These are phyloP conservation scores for Sinapis alba DNA, from an alignment of 441 rosid species.

Conservation along the genomic window DNA sequence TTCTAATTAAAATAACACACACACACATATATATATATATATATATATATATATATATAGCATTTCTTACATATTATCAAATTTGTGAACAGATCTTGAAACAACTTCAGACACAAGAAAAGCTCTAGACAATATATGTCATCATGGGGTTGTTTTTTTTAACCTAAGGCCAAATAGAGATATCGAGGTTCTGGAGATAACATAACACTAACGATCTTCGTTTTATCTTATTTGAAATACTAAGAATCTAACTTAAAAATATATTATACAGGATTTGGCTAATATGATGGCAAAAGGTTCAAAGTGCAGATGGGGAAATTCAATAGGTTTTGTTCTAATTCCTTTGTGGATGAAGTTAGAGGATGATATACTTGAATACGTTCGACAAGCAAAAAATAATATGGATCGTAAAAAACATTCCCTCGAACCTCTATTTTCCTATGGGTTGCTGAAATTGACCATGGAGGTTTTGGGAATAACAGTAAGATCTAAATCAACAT, in stretches of 20 bases:
- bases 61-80: background rate
- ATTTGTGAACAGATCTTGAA: constrained; percentile 24
- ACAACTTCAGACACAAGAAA: constrained; percentile 17
- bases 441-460: constrained; percentile 33
- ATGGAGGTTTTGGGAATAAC: constrained; percentile 49
- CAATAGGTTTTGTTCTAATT: constrained; percentile 57
- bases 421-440: constrained; percentile 53
- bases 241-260: background rate
- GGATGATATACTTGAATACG: constrained; percentile 53
- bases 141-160: constrained; percentile 56
- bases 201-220: background rate
- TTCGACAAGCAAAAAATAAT: constrained; percentile 57
- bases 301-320: constrained; percentile 70
- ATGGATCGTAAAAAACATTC: constrained; percentile 71
- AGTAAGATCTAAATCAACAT: constrained; percentile 34
- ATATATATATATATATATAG: too few species aligned
- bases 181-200: constrained; percentile 54
- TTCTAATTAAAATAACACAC: background rate
- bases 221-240: background rate
- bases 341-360: constrained; percentile 51
- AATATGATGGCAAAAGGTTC: constrained; percentile 60
- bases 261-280: constrained; percentile 47
- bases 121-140: constrained; percentile 39
- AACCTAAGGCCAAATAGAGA: constrained; percentile 61
- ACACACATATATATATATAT: too few species aligned